Percentiles rank a stretch among this genome's conserved stretches.
phyloP scores from a whole-genome alignment of 768 basidiomycete genomes.

The Boletus patriciae region DNA sequence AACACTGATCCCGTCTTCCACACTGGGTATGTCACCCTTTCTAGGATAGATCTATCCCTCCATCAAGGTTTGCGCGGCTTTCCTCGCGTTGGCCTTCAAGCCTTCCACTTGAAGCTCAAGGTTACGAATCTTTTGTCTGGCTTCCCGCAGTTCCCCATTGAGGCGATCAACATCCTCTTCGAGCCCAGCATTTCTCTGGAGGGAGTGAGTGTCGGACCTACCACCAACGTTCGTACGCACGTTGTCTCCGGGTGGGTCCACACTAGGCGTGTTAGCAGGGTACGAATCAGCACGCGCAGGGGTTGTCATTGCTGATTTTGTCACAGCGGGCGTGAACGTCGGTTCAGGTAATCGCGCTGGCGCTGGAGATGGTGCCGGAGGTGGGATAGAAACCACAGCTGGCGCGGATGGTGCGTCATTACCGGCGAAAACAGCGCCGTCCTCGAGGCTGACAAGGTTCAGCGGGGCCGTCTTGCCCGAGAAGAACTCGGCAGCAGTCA shows the following conservation, averaged over 20 bases:
- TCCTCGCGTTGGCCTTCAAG: conserved; percentile 70
- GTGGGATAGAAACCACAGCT: conserved; percentile 31
- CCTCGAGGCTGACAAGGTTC: conserved; percentile 79
- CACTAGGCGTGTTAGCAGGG: neutral
- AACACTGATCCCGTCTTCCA: neutral
- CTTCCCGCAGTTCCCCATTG: conserved; percentile 68
- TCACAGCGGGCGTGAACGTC: conserved; percentile 31
- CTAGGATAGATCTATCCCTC: conserved; percentile 19
- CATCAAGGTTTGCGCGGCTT: conserved; percentile 65
- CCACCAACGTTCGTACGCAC: conserved; percentile 28
- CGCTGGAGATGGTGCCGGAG: conserved; percentile 23
- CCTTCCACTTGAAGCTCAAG: conserved; percentile 81
- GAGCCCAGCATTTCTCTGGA: conserved; percentile 29
- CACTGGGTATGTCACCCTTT: conserved; percentile 3
- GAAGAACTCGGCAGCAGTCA: conserved; percentile 86
- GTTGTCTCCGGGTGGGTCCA: conserved; percentile 20
- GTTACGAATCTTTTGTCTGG: conserved; percentile 77
- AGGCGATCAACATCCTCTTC: conserved; percentile 63
- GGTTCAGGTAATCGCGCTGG: conserved; percentile 36
- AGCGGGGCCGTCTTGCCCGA: conserved; percentile 75
- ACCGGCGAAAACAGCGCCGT: conserved; percentile 48
- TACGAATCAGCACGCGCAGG: conserved; percentile 16
- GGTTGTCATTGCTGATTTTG: conserved; percentile 31
- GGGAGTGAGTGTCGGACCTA: neutral
- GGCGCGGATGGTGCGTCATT: conserved; percentile 26